Evolutionary conservation across 163 green algal genomes (phyloP), one percentile per base, ranked within the genome.

Genomic region (Coccomyxa subellipsoidea): DNA sequence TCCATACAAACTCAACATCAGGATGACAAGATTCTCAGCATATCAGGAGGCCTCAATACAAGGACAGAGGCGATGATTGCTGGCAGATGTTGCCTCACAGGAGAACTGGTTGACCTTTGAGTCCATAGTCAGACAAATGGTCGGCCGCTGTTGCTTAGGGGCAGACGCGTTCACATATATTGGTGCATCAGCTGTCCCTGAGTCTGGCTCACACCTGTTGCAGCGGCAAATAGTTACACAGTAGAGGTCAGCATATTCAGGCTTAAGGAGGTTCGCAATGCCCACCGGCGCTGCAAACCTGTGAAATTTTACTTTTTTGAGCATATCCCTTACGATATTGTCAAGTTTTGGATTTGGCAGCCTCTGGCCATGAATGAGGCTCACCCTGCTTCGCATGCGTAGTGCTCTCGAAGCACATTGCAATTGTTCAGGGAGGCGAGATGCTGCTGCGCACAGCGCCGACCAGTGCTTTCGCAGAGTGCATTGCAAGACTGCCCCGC

Each of bases 341-440:
- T 59, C 15, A 12, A 1, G 47, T 59, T 23, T 54, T 10, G 8
- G 23, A 59, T 8, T 59, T 2, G 47, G 23, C 47, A 59, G 47
- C 2, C 23, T 54, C 2, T 59, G 47, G 4, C 21, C 21, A n/a
- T 27, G 5, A 73, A 34, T 32, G 27, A n/a, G 4, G 66, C 66
- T 32, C 66, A 73, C 7, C 90, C 90, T 69, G 89, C 92, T 81
- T 95, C 91, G 70, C 88, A 96, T 35, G 77, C 81, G 77, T 93
- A 93, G 38, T 89, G 87, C 23, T 87, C 76, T 18, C 94, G 81
- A 78, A 97, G 83, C 4, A 83, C 66, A 83, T 97, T 94, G 84
- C 94, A 97, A 81, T 88, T 84, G 83, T 95, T 94, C 31, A 96
- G 77, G 23, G 85, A 37, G 5, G 72, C 47, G 25, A 96, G 81